A percentile compares a stretch with the other conserved stretches of the same genome.
Conservation (phyloP, 2,329 filamentous ascomycete genomes). For the Calonectria hawksworthii region DNA sequence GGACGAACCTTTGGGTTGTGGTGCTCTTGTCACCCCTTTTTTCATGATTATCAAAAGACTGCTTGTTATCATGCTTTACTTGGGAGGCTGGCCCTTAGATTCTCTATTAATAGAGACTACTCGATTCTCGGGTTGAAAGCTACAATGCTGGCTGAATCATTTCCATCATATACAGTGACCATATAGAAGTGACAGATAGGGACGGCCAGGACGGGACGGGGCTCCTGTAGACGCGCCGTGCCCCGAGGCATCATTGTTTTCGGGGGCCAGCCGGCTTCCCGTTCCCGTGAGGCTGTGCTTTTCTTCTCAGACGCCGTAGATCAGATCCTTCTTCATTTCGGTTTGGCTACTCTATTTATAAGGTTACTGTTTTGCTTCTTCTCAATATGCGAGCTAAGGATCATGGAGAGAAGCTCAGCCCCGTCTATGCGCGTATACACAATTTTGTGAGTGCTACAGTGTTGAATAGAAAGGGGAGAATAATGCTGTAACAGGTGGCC, state of each 20-base stretch:
- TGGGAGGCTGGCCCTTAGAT: too few relatives aligned
- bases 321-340: neutral
- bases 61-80: neutral
- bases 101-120: neutral
- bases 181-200: neutral
- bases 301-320: neutral
- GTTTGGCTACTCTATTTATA: neutral
- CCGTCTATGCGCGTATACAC: neutral
- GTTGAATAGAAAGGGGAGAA: neutral
- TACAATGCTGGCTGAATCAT: neutral
- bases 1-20: neutral
- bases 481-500: neutral
- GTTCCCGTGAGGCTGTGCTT: neutral
- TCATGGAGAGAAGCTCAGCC: neutral
- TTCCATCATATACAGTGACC: too few relatives aligned
- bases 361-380: neutral
- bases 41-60: neutral
- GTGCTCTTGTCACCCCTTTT: neutral
- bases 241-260: neutral
- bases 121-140: neutral
- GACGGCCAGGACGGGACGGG: neutral
- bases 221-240: neutral
- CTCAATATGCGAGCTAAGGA: neutral
- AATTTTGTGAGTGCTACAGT: neutral
- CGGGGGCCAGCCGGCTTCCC: neutral